Percentiles rank a stretch among this genome's conserved stretches.
Evolutionary conservation across 306 rosid genomes (phyloP).

Genomic region (Medicago truncatula): MtrunA17r5.0-ANR NC_053046.1:35612501-35613000

Average conservation of each 20-base stretch:
- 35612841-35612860: slow-evolving; percentile 89
- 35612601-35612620: background rate
- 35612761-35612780: slow-evolving; percentile 18
- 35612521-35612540: slow-evolving; percentile 1
- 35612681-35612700: slow-evolving; percentile 15
- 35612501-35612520: background rate
- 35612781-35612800: slow-evolving; percentile 86
- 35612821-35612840: slow-evolving; percentile 88
- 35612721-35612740: background rate
- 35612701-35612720: slow-evolving; percentile 14
- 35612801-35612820: slow-evolving; percentile 91
- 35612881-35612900: slow-evolving; percentile 95
- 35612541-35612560: slow-evolving; percentile 1
- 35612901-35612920: slow-evolving; percentile 95
- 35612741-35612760: slow-evolving; percentile 6
- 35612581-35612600: background rate
- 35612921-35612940: slow-evolving; percentile 79
- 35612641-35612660: background rate
- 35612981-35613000: slow-evolving; percentile 98
- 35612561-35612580: slow-evolving; percentile 12
- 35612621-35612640: background rate
- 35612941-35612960: slow-evolving; percentile 88
- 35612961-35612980: slow-evolving; percentile 91
- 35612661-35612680: slow-evolving; percentile 3
- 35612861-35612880: slow-evolving; percentile 98